These are phyloP conservation scores for Chlamydomonas sphaeroides DNA, from an alignment of 139 green algal species.

Conservation along the genomic window DNA sequence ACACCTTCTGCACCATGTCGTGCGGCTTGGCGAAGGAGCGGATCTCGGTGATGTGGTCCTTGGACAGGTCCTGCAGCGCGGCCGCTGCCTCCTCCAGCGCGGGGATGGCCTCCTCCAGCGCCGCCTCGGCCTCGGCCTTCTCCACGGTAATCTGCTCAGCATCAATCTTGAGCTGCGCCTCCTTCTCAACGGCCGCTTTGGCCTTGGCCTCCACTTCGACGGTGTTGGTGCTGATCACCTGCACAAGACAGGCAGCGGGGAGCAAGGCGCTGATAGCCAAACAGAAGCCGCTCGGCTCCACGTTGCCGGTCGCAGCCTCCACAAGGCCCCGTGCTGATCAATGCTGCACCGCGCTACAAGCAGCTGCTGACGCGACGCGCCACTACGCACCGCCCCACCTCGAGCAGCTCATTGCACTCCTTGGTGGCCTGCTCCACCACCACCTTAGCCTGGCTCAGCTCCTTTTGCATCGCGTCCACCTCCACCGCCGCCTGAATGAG, in stretches of 20 bases:
- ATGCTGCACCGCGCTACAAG: too few species aligned
- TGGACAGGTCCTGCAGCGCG: constrained; percentile 85
- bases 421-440: constrained; percentile 86
- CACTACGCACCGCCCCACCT: constrained; percentile 43
- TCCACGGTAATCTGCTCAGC: constrained; percentile 70
- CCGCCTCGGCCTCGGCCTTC: constrained; percentile 88
- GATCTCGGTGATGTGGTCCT: constrained; percentile 93
- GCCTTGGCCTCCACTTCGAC: constrained; percentile 83
- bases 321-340: too few species aligned
- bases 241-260: too few species aligned
- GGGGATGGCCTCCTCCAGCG: constrained; percentile 86
- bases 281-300: too few species aligned
- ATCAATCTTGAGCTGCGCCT: constrained; percentile 77
- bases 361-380: too few species aligned
- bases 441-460: constrained; percentile 81
- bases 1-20: constrained; percentile 83
- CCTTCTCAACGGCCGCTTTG: constrained; percentile 74
- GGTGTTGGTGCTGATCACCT: constrained; percentile 77
- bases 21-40: constrained; percentile 90
- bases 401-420: constrained; percentile 85
- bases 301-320: too few species aligned
- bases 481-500: constrained; percentile 85
- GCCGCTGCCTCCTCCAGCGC: constrained; percentile 86
- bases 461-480: constrained; percentile 86
- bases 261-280: too few species aligned